Base-by-base conservation (phyloP, 805 yeast species). In the Wickerhamomyces kurtzmanii region DNA sequence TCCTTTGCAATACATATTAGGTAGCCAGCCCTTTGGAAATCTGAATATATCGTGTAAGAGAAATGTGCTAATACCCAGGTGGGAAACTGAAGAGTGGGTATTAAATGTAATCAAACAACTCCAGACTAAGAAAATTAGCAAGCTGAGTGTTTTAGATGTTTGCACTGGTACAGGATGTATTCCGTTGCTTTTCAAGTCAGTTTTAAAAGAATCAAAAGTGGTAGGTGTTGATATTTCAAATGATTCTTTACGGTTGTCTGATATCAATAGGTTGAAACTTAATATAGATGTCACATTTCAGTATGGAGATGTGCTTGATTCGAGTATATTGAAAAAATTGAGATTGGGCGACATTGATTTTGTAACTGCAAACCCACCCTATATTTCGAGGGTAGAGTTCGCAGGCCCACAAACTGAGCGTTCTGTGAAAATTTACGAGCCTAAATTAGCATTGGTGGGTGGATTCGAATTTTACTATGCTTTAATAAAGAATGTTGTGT, bases 11-110 rank as follows among this genome's bases (percentile, higher is more conserved):
- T 87, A 89, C 49, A 70, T 89, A 8, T 55, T 89, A 8, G 86
- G 91, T 0, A 55, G 73, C 1, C 96, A 87, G 53, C 97, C 97
- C 1, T 89, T 89, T 58, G 94, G 91, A 0, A 43, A 49, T 1
- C 46, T 89, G 27, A 71, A 68, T 9, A 64, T 89, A 4, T 31
- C 42, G 15, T 83, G 95, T 42, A 42, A 51, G 17, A 58, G 57
- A 2, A 74, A 74, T 1, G 96, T 85, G 2, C 55, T 89, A 34
- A 87, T 89, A 16, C 97, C 98, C 0, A 55, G 98, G 27, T 76
- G 89, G 80, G 98, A 89, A 47, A 89, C 98, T 1, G 97, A 89
- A 49, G 94, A 85, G 44, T 89, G 96, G 96, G 59, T 68, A 8
- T 20, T 56, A 17, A 62, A 62, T 30, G 46, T 80, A 13, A 51